Conservation (phyloP, 139 green algal species). For the Coelastrella sp. region DNA sequence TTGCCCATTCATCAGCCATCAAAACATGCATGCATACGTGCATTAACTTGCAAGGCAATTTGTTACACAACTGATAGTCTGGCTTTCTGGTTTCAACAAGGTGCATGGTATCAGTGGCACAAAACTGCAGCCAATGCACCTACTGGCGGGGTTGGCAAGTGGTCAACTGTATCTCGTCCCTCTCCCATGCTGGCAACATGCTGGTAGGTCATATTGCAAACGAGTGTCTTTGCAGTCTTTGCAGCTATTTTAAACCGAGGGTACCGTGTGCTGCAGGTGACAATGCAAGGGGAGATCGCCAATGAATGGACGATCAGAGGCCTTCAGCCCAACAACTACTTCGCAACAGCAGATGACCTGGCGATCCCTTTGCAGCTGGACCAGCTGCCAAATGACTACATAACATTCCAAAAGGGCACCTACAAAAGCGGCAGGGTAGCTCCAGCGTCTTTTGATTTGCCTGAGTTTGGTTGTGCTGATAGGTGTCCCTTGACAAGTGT, state of each 20-base stretch:
- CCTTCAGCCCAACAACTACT: slow-evolving; percentile 61
- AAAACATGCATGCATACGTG: too few species aligned
- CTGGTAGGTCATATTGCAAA: not conserved
- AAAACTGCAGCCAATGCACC: too few species aligned
- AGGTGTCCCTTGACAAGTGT: slow-evolving; percentile 53
- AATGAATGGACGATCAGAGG: slow-evolving; percentile 54
- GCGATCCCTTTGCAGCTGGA: slow-evolving; percentile 30
- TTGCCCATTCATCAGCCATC: not conserved
- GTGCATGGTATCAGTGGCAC: too few species aligned
- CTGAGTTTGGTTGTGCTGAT: not conserved
- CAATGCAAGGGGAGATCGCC: slow-evolving; percentile 3
- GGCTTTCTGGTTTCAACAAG: too few species aligned
- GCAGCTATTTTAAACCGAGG: not conserved
- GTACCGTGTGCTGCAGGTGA: not conserved
- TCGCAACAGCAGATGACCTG: slow-evolving; percentile 25
- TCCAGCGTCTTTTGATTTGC: slow-evolving; percentile 31
- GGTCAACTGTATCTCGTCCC: too few species aligned
- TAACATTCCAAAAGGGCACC: slow-evolving; percentile 33
- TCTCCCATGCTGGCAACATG: not conserved
- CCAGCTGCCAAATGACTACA: slow-evolving; percentile 50
- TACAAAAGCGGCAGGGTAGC: slow-evolving; percentile 3
- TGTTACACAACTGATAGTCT: too few species aligned
- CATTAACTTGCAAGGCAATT: too few species aligned
- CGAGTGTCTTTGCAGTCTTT: not conserved
- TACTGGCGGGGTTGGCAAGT: too few species aligned